phyloP scores from a whole-genome alignment of 192 early-diverging fungal genomes.

The Jimgerdemannia flammicorona region DNA sequence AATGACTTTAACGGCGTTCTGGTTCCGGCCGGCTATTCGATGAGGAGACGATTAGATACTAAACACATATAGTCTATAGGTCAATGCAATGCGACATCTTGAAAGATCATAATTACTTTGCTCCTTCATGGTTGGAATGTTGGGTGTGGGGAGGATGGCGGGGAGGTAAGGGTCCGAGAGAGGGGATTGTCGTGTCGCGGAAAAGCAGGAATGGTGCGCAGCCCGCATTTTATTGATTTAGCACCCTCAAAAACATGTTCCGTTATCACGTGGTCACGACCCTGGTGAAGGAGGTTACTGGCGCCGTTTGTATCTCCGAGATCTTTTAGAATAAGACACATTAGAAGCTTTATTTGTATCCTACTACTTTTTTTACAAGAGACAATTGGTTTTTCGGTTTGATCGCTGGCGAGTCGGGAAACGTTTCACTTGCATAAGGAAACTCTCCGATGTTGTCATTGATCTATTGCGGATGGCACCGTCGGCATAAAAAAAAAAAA shows the following conservation, averaged over 20 bases:
- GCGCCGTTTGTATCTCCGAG: not conserved
- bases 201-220: too few relatives aligned
- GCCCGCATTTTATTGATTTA: not conserved
- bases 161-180: not conserved
- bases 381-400: not conserved
- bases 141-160: not conserved
- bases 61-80: not conserved
- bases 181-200: too few relatives aligned
- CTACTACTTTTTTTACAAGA: not conserved
- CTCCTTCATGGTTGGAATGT: not conserved
- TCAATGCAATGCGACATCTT: not conserved
- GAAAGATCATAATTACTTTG: not conserved
- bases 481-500: not conserved
- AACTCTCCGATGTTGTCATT: not conserved
- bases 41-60: not conserved
- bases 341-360: not conserved
- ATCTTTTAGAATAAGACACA: not conserved
- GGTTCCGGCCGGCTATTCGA: not conserved
- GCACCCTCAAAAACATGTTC: not conserved
- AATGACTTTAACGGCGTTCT: not conserved
- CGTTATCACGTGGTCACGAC: not conserved
- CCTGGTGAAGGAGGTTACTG: not conserved
- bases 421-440: not conserved
- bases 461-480: not conserved
- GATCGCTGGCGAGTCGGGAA: not conserved